Evolutionary conservation across 1,284 basidiomycete genomes (phyloP).

Genomic region (Apiotrichum domesticum): DNA sequence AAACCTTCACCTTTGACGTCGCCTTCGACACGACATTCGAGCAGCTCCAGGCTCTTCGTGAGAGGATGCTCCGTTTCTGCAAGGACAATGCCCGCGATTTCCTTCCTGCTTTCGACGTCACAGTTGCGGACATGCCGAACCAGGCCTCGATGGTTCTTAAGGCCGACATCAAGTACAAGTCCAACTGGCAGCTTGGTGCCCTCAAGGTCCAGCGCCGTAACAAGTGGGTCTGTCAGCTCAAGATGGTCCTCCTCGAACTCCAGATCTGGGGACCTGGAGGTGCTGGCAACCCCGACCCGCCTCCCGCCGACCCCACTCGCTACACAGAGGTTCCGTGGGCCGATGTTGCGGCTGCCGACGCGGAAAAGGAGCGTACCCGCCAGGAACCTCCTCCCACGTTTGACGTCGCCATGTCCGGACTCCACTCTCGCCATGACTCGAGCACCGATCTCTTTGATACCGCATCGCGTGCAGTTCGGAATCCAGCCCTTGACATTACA

Average conservation of each 20-base stretch:
- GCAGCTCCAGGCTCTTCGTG: conserved; percentile 69
- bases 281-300: conserved; percentile 54
- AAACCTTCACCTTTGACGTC: conserved; percentile 69
- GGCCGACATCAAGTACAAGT: conserved; percentile 78
- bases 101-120: conserved; percentile 61
- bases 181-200: conserved; percentile 76
- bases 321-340: conserved; percentile 71
- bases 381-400: conserved; percentile 41
- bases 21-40: conserved; percentile 73
- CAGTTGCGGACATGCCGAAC: conserved; percentile 63
- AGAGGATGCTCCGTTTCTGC: conserved; percentile 75
- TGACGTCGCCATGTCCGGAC: conserved; percentile 31
- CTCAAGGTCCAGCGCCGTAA: conserved; percentile 69
- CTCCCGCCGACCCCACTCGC: conserved; percentile 52
- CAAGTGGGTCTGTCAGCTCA: conserved; percentile 86
- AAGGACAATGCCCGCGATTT: conserved; percentile 65
- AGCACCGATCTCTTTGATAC: conserved; percentile 36
- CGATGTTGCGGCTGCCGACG: conserved; percentile 52
- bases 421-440: conserved; percentile 38
- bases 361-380: conserved; percentile 15
- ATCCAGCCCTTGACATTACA: not conserved
- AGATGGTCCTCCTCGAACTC: conserved; percentile 60
- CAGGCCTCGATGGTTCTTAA: conserved; percentile 73
- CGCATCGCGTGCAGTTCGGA: not conserved
- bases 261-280: conserved; percentile 71